A percentile compares a stretch with the other conserved stretches of the same genome.
Evolutionary conservation across 2,329 filamentous ascomycete genomes (phyloP).

Genomic region (Diaporthe humulicola): DNA sequence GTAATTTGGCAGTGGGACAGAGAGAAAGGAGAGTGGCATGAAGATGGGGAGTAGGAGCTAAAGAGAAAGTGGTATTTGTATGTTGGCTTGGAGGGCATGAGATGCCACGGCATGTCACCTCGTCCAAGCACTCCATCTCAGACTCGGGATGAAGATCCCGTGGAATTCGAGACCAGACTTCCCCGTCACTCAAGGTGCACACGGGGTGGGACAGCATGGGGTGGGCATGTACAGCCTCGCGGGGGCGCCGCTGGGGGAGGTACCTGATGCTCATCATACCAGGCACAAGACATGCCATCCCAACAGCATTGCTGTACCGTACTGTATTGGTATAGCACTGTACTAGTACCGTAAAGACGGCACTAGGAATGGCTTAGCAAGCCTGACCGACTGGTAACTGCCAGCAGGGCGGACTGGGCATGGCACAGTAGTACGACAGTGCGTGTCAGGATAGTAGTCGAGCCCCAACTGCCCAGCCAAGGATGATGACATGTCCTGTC

Average conservation of each 20-base stretch:
- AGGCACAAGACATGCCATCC: constrained; percentile 20
- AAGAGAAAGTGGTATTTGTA: constrained; percentile 43
- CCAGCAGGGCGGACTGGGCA: neutral
- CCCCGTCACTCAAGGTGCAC: constrained; percentile 20
- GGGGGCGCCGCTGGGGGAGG: neutral
- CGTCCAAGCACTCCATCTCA: constrained; percentile 34
- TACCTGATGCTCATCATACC: constrained; percentile 23
- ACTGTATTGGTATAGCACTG: neutral
- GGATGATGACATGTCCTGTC: constrained; percentile 28
- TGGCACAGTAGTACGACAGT: constrained; percentile 13
- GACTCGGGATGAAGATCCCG: constrained; percentile 37
- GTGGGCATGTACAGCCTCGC: neutral
- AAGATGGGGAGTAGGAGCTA: constrained; percentile 21
- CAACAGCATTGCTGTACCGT: neutral
- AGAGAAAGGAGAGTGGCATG: constrained; percentile 2
- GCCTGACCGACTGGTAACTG: neutral
- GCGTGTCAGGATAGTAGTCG: neutral
- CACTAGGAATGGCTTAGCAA: neutral
- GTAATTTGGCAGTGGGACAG: constrained; percentile 33
- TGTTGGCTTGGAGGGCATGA: constrained; percentile 1
- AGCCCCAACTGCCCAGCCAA: neutral
- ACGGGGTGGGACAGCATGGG: constrained; percentile 25
- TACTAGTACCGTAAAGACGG: neutral
- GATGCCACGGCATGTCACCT: constrained; percentile 32
- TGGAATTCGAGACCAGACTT: constrained; percentile 36